These are phyloP conservation scores for Apophysomyces elegans DNA, from an alignment of 371 early-diverging fungal genomes.

Conservation along the genomic window DNA sequence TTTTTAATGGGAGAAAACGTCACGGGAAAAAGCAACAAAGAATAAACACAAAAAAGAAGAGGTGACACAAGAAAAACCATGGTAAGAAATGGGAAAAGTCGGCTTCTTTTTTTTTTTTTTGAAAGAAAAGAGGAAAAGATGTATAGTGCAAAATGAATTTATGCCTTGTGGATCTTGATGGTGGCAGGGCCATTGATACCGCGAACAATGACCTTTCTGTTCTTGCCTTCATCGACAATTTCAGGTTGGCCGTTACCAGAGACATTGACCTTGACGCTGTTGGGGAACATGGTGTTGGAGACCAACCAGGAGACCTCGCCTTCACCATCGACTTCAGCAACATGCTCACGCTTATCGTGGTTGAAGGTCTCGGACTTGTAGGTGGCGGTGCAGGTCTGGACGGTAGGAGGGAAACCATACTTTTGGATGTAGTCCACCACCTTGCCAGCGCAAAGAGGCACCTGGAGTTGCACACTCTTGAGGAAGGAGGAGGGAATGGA, in stretches of 20 bases:
- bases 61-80: conserved; percentile 6
- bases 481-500: conserved; percentile 46
- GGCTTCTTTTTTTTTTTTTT: background rate
- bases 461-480: conserved; percentile 43
- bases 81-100: background rate
- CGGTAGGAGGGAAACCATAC: conserved; percentile 41
- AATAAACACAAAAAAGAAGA: background rate
- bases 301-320: conserved; percentile 26
- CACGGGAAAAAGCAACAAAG: no score
- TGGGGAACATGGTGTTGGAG: conserved; percentile 43
- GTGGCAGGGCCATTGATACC: conserved; percentile 20
- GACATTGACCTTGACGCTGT: conserved; percentile 39
- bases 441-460: conserved; percentile 49
- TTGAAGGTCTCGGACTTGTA: conserved; percentile 41
- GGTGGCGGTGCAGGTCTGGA: conserved; percentile 13
- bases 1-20: no score
- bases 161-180: conserved; percentile 27
- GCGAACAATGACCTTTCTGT: conserved; percentile 9
- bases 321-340: conserved; percentile 24
- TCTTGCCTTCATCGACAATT: conserved; percentile 19
- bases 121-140: background rate
- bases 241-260: conserved; percentile 20
- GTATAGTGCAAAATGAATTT: conserved; percentile 9
- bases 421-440: conserved; percentile 42
- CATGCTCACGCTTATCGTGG: conserved; percentile 29